Evolutionary conservation across 805 yeast genomes (phyloP).

Genomic region (Suhomyces vadensis): DNA sequence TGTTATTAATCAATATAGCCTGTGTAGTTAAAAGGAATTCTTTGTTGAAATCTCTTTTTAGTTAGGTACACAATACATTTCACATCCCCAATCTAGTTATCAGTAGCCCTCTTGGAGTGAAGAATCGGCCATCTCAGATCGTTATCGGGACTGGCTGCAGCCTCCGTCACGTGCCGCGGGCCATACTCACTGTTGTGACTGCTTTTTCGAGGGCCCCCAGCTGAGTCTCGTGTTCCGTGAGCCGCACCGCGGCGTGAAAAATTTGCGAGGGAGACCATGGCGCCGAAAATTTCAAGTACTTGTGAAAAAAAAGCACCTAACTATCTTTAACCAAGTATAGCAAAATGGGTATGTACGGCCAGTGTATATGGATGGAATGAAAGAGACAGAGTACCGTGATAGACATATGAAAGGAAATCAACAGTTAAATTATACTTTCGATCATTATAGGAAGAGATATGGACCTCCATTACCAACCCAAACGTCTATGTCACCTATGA

Average conservation of each 20-base stretch:
- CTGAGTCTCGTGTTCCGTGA: background rate
- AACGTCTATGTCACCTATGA: too few species aligned
- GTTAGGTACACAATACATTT: constrained; percentile 3
- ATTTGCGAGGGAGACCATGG: constrained; percentile 2
- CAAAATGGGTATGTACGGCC: constrained; percentile 18
- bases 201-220: constrained; percentile 3
- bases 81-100: background rate
- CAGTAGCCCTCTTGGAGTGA: background rate
- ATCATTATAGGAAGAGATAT: too few species aligned
- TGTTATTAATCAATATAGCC: constrained; percentile 2
- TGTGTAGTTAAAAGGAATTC: constrained; percentile 14
- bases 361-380: background rate
- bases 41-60: constrained; percentile 13
- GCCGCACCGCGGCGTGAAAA: constrained; percentile 7
- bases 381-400: too few species aligned
- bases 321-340: constrained; percentile 13
- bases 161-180: background rate
- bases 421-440: too few species aligned
- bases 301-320: constrained; percentile 1
- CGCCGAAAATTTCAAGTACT: background rate
- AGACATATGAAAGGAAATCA: too few species aligned
- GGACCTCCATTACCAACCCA: too few species aligned
- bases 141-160: too few species aligned
- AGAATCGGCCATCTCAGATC: too few species aligned
- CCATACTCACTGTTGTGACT: constrained; percentile 3